These are phyloP conservation scores for Bipolaris victoriae DNA, from an alignment of 2,329 filamentous ascomycete genomes.

Conservation along the genomic window DNA sequence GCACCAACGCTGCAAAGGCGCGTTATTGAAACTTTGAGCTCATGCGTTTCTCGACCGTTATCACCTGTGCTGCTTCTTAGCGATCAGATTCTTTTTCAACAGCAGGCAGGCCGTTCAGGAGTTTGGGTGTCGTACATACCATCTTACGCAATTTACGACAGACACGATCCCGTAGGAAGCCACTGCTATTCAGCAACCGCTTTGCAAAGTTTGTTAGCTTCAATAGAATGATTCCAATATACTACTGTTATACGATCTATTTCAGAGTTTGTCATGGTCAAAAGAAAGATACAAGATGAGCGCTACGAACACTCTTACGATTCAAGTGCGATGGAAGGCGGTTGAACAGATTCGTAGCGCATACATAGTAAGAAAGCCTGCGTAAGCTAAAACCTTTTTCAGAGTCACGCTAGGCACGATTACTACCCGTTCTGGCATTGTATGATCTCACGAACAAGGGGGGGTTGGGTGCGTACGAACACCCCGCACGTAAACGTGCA, in stretches of 20 bases:
- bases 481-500: too few relatives aligned
- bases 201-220: too few relatives aligned
- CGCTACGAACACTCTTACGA: too few relatives aligned
- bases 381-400: background rate
- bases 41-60: background rate
- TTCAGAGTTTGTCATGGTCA: too few relatives aligned
- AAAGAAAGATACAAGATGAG: too few relatives aligned
- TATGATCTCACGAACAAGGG: constrained; percentile 1
- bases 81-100: background rate
- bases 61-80: background rate
- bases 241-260: too few relatives aligned
- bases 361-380: background rate
- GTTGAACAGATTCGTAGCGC: background rate
- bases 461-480: background rate
- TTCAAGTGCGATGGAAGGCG: background rate
- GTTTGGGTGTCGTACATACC: background rate
- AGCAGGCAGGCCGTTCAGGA: background rate
- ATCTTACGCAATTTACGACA: background rate
- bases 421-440: background rate
- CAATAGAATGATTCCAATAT: too few relatives aligned
- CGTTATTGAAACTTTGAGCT: constrained; percentile 3
- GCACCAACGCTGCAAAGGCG: background rate
- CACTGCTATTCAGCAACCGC: too few relatives aligned
- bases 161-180: too few relatives aligned
- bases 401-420: background rate